Evolutionary conservation across 495 filamentous ascomycete species (phyloP).

Genomic region (Elasticomyces elasticus): DNA sequence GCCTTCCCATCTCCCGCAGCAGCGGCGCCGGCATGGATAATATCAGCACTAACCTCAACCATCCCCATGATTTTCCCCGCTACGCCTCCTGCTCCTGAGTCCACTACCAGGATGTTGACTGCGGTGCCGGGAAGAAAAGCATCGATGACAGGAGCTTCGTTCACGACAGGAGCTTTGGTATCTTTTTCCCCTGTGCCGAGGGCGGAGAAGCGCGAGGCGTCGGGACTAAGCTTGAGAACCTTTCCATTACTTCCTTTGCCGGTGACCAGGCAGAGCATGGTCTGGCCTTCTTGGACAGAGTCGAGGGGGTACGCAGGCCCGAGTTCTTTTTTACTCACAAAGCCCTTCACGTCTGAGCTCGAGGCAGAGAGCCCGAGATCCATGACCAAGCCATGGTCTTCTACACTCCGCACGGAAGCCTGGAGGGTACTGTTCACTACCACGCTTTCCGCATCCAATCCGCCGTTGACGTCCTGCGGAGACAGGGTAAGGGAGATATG

Average conservation of each 20-base stretch:
- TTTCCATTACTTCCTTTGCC: slow-evolving; percentile 67
- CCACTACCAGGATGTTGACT: slow-evolving; percentile 74
- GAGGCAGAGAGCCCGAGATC: slow-evolving; percentile 74
- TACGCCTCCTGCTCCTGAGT: slow-evolving; percentile 50
- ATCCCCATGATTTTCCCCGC: slow-evolving; percentile 87
- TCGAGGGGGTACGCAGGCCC: slow-evolving; percentile 47
- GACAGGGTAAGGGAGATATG: slow-evolving; percentile 76
- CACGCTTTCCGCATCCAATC: slow-evolving; percentile 58
- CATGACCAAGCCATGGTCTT: slow-evolving; percentile 94
- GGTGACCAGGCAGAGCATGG: slow-evolving; percentile 72
- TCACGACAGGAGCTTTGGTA: slow-evolving; percentile 39
- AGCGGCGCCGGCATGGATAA: slow-evolving; percentile 71
- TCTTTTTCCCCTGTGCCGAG: background rate
- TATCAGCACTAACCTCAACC: slow-evolving; percentile 77
- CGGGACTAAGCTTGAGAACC: slow-evolving; percentile 75
- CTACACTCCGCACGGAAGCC: slow-evolving; percentile 77
- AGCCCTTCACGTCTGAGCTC: slow-evolving; percentile 58
- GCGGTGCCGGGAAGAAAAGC: slow-evolving; percentile 83
- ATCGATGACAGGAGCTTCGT: slow-evolving; percentile 72
- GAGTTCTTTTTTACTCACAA: slow-evolving; percentile 82
- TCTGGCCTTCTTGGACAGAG: slow-evolving; percentile 64
- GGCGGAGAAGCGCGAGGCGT: slow-evolving; percentile 31
- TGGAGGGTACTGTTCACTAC: slow-evolving; percentile 66
- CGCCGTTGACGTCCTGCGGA: slow-evolving; percentile 63
- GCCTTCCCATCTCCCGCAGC: too few relatives aligned